Percentiles rank a stretch among this genome's conserved stretches.
phyloP scores from a whole-genome alignment of 768 basidiomycete genomes.

The Tephrocybe sp. region DNA sequence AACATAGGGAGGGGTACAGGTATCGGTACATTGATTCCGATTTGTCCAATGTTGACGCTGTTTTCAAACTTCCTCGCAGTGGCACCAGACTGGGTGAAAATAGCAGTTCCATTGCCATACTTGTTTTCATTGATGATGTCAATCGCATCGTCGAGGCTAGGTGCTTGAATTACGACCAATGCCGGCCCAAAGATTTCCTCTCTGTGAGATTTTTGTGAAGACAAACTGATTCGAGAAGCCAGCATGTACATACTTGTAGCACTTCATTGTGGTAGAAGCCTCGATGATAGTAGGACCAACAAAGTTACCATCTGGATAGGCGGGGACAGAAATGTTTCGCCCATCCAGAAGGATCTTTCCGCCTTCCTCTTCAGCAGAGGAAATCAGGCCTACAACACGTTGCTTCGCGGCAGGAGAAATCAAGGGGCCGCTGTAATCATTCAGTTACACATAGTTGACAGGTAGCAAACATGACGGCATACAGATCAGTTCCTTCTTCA shows the following conservation, averaged over 20 bases:
- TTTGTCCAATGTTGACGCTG: constrained; percentile 85
- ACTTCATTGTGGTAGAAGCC: constrained; percentile 78
- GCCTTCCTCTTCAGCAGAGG: constrained; percentile 74
- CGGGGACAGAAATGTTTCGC: constrained; percentile 61
- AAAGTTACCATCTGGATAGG: constrained; percentile 89
- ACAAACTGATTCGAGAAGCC: constrained; percentile 4
- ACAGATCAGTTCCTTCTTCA: constrained; percentile 84
- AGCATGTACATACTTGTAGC: constrained; percentile 71
- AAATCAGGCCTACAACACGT: constrained; percentile 74
- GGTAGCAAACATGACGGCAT: constrained; percentile 15
- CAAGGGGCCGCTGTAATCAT: constrained; percentile 59
- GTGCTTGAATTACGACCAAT: constrained; percentile 71
- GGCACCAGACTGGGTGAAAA: constrained; percentile 96
- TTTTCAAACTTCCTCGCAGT: constrained; percentile 92
- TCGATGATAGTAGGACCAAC: constrained; percentile 92
- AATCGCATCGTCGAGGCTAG: constrained; percentile 88
- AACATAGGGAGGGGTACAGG: constrained; percentile 94
- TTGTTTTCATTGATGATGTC: constrained; percentile 85
- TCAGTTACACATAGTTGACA: constrained; percentile 1
- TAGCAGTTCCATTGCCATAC: constrained; percentile 94
- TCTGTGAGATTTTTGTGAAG: constrained; percentile 35
- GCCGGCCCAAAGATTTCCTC: constrained; percentile 97
- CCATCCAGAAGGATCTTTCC: constrained; percentile 89
- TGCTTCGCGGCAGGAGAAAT: constrained; percentile 83
- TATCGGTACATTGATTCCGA: constrained; percentile 92